These are phyloP conservation scores for Bolboschoenoplectus hybrid DNA, from an alignment of 202 grass and related monocot species.

Conservation along the genomic window DNA sequence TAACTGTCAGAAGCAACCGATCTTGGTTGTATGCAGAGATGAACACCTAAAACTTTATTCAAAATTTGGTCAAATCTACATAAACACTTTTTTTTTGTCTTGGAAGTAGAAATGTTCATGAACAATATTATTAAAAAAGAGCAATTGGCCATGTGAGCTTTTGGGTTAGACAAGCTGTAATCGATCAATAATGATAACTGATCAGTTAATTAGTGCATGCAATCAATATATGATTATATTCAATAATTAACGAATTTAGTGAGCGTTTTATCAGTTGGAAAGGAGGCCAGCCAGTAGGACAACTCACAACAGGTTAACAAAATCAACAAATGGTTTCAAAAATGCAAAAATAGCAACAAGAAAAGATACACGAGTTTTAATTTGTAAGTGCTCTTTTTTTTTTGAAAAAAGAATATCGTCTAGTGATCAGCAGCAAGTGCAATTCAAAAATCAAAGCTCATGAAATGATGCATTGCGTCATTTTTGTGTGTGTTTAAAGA, in stretches of 20 bases:
- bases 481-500: neutral
- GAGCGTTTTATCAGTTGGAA: neutral
- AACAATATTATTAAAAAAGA: neutral
- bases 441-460: neutral
- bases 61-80: neutral
- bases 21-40: neutral
- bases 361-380: neutral
- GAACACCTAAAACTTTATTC: slow-evolving; percentile 3
- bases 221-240: neutral
- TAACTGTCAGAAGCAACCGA: neutral
- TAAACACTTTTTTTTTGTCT: too few species aligned
- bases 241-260: slow-evolving; percentile 13
- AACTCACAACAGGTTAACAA: slow-evolving; percentile 24
- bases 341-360: neutral
- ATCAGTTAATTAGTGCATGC: slow-evolving; percentile 20
- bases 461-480: neutral
- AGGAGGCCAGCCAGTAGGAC: neutral
- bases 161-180: slow-evolving; percentile 13
- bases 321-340: neutral
- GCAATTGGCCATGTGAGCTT: slow-evolving; percentile 40
- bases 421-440: neutral
- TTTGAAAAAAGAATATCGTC: neutral
- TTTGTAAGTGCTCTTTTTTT: neutral
- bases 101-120: too few species aligned
- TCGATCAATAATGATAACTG: slow-evolving; percentile 8